A percentile compares a stretch with the other conserved stretches of the same genome.
phyloP scores from a whole-genome alignment of 495 filamentous ascomycete genomes.

The Aspergillus nidulans region DNA sequence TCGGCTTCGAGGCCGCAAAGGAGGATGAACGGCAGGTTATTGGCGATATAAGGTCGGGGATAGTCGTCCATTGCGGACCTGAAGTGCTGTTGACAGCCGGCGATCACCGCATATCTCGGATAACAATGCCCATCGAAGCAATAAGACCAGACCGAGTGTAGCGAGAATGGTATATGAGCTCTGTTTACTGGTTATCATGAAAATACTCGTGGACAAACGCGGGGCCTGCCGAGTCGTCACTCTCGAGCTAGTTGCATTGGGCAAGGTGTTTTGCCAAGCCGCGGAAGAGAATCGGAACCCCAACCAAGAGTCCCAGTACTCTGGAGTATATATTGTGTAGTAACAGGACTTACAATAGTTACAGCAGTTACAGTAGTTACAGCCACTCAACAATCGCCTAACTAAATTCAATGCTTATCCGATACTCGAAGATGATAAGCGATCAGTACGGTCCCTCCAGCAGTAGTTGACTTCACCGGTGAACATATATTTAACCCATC shows the following conservation, averaged over 20 bases:
- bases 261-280: slow-evolving; percentile 12
- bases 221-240: not conserved
- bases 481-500: too few species aligned
- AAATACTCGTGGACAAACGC: not conserved
- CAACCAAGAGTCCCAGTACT: too few species aligned
- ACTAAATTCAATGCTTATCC: too few species aligned
- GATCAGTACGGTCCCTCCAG: too few species aligned
- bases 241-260: not conserved
- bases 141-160: not conserved
- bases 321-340: too few species aligned
- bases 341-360: too few species aligned
- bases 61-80: slow-evolving; percentile 78
- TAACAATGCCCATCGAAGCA: not conserved
- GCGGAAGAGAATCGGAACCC: not conserved
- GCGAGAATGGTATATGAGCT: not conserved
- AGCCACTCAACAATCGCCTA: too few species aligned
- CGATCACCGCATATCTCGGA: slow-evolving; percentile 40
- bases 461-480: too few species aligned
- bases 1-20: slow-evolving; percentile 62
- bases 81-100: slow-evolving; percentile 16
- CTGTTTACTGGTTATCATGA: not conserved
- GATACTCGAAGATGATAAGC: too few species aligned
- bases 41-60: slow-evolving; percentile 71
- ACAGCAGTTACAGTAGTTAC: too few species aligned
- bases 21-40: slow-evolving; percentile 75